Conservation (phyloP, 441 rosid genomes). For the Syzygium malaccense region DNA sequence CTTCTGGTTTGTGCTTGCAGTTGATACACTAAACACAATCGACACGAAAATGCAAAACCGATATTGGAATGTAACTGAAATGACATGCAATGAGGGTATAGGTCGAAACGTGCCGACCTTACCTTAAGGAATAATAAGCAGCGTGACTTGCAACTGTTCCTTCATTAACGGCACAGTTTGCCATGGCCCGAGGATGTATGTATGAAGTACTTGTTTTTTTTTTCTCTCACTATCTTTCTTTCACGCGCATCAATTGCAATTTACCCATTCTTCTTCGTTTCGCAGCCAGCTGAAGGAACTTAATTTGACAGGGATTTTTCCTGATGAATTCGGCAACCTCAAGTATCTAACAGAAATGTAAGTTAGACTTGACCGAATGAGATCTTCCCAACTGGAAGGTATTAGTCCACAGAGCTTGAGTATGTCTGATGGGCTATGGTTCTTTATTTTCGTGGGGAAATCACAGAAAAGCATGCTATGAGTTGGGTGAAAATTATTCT, state of each 20-base stretch:
- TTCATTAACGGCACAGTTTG: rapidly evolving
- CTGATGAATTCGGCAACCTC: slow-evolving; percentile 48
- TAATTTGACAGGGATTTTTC: slow-evolving; percentile 48
- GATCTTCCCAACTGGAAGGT: background rate
- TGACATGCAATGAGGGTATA: background rate
- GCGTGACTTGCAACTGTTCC: background rate
- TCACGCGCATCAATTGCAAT: background rate
- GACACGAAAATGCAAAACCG: slow-evolving; percentile 12
- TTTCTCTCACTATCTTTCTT: background rate
- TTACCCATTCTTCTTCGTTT: background rate
- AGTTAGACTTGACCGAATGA: background rate
- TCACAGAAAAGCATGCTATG: background rate
- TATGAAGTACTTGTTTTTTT: background rate
- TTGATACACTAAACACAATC: background rate
- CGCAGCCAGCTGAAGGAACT: slow-evolving; percentile 36
- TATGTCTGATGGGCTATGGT: background rate
- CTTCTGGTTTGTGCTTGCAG: background rate
- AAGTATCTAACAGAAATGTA: slow-evolving; percentile 42
- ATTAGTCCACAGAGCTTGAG: background rate
- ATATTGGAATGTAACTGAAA: background rate
- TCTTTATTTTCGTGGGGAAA: background rate
- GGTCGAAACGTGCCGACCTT: background rate
- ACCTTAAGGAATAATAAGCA: background rate
- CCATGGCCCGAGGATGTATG: background rate
- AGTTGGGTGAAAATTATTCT: background rate